Evolutionary conservation across 1,284 basidiomycete genomes (phyloP).

Genomic region (Mrakiaceae sp.): DNA sequence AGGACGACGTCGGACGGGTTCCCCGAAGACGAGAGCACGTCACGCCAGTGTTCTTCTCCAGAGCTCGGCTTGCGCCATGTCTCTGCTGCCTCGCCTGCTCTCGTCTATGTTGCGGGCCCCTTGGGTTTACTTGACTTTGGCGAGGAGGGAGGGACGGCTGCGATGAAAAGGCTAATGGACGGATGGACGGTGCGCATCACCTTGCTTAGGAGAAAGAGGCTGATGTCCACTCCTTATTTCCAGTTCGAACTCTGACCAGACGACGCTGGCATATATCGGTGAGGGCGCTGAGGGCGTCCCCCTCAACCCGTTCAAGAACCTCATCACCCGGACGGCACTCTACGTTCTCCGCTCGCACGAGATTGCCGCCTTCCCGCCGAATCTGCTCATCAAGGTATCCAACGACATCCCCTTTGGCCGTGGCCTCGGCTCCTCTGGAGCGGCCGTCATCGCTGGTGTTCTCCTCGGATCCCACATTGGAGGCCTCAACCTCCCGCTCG

Average conservation of each 20-base stretch:
- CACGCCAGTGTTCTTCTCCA: too few species aligned
- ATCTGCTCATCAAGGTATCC: slow-evolving; percentile 59
- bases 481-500: slow-evolving; percentile 52
- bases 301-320: slow-evolving; percentile 89
- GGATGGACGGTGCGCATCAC: too few species aligned
- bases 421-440: slow-evolving; percentile 92
- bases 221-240: neutral
- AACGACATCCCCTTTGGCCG: slow-evolving; percentile 98
- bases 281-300: slow-evolving; percentile 86
- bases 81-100: too few species aligned
- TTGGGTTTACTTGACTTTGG: too few species aligned
- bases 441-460: slow-evolving; percentile 93
- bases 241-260: slow-evolving; percentile 12
- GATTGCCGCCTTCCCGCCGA: slow-evolving; percentile 61
- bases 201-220: too few species aligned
- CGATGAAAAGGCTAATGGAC: too few species aligned
- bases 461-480: slow-evolving; percentile 79
- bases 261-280: slow-evolving; percentile 51
- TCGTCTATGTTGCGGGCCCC: too few species aligned
- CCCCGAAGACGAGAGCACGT: too few species aligned
- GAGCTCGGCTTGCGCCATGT: too few species aligned
- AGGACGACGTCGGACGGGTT: too few species aligned
- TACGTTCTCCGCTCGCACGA: slow-evolving; percentile 86
- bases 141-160: too few species aligned
- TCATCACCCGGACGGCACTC: slow-evolving; percentile 93